Base-by-base conservation (phyloP, 179 eudicot genomes). In the Gypsophila paniculata region DNA sequence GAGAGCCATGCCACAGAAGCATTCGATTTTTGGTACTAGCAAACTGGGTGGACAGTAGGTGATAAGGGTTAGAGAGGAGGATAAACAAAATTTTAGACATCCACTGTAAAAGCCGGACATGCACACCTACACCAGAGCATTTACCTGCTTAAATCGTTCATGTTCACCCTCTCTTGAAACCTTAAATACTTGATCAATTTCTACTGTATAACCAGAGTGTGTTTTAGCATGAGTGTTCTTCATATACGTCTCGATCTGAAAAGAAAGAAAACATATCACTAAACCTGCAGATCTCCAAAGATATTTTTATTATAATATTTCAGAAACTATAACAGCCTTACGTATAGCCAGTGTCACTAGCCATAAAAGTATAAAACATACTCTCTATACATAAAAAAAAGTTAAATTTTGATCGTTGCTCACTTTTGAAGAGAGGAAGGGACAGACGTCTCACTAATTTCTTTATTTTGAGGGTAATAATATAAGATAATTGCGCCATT, bases 1-100 rank as follows among this genome's bases (percentile, higher is more conserved):
- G 90, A 77, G 99, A 95, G 72, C 99, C 99, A 77, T 95, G 99
- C 99, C 99, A 95, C 73, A 95, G 78, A 36, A 95, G 91, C 97
- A 92, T 88, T 79, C 99, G 84, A 81, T 95, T 95, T 83, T 83
- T 86, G 36, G 88, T 59, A 48, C 65, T 69, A 52, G 96, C 76
- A 75, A 86, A 95, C 99, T 95, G 95, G 65, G 22, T 51, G 74
- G 54, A 72, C 65, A 62, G 66, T 29, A 59, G 26, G 76, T n/a
- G 21, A 38, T 66, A 14, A 0, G 65, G 3, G 68, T 60, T 59
- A 80, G 70, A 53, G 46, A 21, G 44, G 22, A 61, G 21, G 49
- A 26, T 42, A 49, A 53, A 71, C 18, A 17, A 21, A 48, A 48
- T 17, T 10, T 34, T 19, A 32, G 23, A 19, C 29, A 46, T 39